Evolutionary conservation across 75 land plant species (phyloP).

Genomic region (Pinus tabuliformis): DNA sequence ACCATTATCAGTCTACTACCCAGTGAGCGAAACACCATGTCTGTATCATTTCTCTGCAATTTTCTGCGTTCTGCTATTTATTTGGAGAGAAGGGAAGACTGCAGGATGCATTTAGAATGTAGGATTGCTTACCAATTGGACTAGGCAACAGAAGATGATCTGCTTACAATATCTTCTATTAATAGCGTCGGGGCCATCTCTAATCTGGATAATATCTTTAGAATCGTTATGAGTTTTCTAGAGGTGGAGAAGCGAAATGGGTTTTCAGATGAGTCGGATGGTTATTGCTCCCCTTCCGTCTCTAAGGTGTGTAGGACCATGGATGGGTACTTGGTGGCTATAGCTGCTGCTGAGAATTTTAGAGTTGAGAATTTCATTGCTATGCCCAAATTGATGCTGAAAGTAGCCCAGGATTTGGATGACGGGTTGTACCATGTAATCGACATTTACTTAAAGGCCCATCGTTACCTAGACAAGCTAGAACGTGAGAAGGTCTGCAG

Average conservation of each 20-base stretch:
- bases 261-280: too few relatives aligned
- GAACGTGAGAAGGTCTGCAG: conserved; percentile 91
- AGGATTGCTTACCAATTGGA: conserved; percentile 69
- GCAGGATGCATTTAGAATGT: conserved; percentile 74
- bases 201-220: conserved; percentile 69
- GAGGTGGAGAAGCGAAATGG: conserved; percentile 45
- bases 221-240: conserved; percentile 60
- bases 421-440: conserved; percentile 74
- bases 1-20: too few relatives aligned
- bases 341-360: too few relatives aligned
- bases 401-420: conserved; percentile 44
- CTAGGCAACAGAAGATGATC: conserved; percentile 72
- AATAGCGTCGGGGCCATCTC: conserved; percentile 61
- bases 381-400: conserved; percentile 50
- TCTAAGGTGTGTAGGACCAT: too few relatives aligned
- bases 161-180: conserved; percentile 58
- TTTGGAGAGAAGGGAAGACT: conserved; percentile 47
- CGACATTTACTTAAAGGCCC: conserved; percentile 66
- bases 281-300: too few relatives aligned
- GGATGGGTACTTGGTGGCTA: too few relatives aligned
- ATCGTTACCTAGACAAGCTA: conserved; percentile 39
- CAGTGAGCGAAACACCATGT: conserved; percentile 45
- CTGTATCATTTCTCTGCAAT: conserved; percentile 72
- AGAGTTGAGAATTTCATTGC: conserved; percentile 53
- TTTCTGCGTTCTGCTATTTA: conserved; percentile 80